Base-by-base conservation (phyloP, 768 basidiomycete genomes). In the Agrocybe chaxingu region DNA sequence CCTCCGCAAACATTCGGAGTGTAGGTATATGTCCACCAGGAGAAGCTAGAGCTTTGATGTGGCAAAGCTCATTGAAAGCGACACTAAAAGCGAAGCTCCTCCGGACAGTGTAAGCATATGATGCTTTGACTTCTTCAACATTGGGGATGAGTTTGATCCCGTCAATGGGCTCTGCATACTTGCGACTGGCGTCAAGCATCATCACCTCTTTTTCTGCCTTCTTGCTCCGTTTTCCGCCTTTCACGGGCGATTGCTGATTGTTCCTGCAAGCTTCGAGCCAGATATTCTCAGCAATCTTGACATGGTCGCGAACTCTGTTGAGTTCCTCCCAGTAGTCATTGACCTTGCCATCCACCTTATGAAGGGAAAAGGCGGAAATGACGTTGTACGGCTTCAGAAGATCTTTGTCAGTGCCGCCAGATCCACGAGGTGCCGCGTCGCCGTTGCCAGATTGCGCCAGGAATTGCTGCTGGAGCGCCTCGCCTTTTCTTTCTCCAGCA, bases 111-210 rank as follows among this genome's bases (percentile, higher is more conserved):
- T 79, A 79, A 0, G 86, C 84, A 36, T 70, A 81, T 0, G 85
- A 85, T 0, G 84, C 82, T 57, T 81, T 83, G 18, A 84, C 57
- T 42, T 76, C 65, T 6, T 75, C 69, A 16, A 75, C 40, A 35
- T 71, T 69, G 43, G 39, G 60, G 43, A 64, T 62, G 10, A 67
- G 62, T 35, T 35, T 7, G 0, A 69, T 61, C 30, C 43, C 62
- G 1, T 50, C 53, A 9, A 70, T 63, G 33, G 62, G 67, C 56
- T 58, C 19, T 4, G 50, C 58, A 46, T 59, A 81, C 31, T 52
- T 57, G 36, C 52, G 59, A 4, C 63, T 62, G 4, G 66, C 64
- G 0, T 35, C 38, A 2, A 62, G 29, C 57, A 69, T 66, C 1
- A 49, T 30, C 12, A 70, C 68, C 0, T 64, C 56, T 42, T 61